These are phyloP conservation scores for Gaeumannomyces sp. DNA, from an alignment of 2,329 filamentous ascomycete species.

Conservation along the genomic window DNA sequence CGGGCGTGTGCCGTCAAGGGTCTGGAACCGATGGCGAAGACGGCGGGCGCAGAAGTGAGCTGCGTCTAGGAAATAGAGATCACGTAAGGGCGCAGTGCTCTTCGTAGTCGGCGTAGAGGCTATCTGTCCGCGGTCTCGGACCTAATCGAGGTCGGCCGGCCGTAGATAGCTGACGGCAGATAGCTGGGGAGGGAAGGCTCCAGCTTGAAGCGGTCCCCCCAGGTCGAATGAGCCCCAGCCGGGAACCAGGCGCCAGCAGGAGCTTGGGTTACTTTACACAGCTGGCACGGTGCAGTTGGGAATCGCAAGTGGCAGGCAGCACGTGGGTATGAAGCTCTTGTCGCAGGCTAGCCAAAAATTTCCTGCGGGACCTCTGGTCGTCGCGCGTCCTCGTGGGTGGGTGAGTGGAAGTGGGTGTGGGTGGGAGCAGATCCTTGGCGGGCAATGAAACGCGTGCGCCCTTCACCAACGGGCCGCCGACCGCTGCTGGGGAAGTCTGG, in stretches of 20 bases:
- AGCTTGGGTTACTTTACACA: no score
- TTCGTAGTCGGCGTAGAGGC: no score
- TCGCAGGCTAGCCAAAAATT: background rate
- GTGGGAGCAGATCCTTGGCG: constrained; percentile 1
- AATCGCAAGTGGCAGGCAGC: background rate
- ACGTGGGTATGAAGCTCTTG: background rate
- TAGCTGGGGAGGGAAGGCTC: no score
- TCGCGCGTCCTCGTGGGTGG: background rate
- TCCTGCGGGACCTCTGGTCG: background rate
- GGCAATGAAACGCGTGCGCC: background rate
- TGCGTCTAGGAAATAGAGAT: background rate
- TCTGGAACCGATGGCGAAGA: background rate
- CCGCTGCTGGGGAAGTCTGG: no score
- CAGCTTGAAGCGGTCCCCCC: no score
- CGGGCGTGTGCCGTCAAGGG: background rate
- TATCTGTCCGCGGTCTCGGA: no score
- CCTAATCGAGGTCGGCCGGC: no score
- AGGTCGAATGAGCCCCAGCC: background rate
- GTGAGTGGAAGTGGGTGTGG: background rate
- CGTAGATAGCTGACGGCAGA: no score
- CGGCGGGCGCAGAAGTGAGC: background rate
- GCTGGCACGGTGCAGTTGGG: no score
- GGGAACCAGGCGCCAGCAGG: background rate
- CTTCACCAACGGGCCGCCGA: background rate
- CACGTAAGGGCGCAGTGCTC: no score